A percentile compares a stretch with the other conserved stretches of the same genome.
Conservation (phyloP, 106 monocot species). For the Apostasia ramifera region DNA sequence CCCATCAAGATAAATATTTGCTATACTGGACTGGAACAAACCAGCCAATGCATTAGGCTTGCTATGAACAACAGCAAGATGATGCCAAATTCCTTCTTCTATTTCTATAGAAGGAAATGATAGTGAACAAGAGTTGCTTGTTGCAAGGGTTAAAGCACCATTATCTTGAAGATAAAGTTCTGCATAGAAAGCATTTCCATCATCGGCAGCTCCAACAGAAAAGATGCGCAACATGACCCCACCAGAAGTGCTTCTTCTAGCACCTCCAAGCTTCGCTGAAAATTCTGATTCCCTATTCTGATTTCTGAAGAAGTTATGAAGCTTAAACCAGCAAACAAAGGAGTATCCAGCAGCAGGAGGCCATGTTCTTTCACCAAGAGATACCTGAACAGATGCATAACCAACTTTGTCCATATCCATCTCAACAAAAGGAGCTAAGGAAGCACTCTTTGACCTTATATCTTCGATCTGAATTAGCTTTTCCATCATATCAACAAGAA, state of each 20-base stretch:
- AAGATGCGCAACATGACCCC: conserved; percentile 64
- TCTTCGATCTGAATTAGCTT: conserved; percentile 74
- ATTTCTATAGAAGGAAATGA: conserved; percentile 77
- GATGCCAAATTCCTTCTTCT: conserved; percentile 96
- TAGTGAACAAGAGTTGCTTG: conserved; percentile 71
- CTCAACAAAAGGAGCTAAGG: conserved; percentile 88
- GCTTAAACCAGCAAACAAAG: conserved; percentile 98
- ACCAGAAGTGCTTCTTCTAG: conserved; percentile 27
- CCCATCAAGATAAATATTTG: conserved; percentile 84
- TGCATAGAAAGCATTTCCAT: conserved; percentile 58
- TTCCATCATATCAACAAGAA: conserved; percentile 92
- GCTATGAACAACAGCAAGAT: conserved; percentile 94
- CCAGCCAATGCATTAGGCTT: conserved; percentile 98
- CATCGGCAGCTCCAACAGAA: conserved; percentile 87
- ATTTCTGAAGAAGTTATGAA: conserved; percentile 47
- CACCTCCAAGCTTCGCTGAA: conserved; percentile 19
- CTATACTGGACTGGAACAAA: conserved; percentile 90
- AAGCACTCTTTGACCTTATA: conserved; percentile 44
- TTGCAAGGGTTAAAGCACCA: conserved; percentile 84
- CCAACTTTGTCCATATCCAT: conserved; percentile 91
- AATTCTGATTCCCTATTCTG: conserved; percentile 57
- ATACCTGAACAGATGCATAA: conserved; percentile 89
- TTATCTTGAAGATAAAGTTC: conserved; percentile 81
- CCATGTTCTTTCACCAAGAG: conserved; percentile 99
- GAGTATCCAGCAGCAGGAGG: conserved; percentile 99